A percentile compares a stretch with the other conserved stretches of the same genome.
These are phyloP conservation scores for Hyaloperonospora brassicae DNA, from an alignment of 352 stramenopile species.

Conservation along the genomic window DNA sequence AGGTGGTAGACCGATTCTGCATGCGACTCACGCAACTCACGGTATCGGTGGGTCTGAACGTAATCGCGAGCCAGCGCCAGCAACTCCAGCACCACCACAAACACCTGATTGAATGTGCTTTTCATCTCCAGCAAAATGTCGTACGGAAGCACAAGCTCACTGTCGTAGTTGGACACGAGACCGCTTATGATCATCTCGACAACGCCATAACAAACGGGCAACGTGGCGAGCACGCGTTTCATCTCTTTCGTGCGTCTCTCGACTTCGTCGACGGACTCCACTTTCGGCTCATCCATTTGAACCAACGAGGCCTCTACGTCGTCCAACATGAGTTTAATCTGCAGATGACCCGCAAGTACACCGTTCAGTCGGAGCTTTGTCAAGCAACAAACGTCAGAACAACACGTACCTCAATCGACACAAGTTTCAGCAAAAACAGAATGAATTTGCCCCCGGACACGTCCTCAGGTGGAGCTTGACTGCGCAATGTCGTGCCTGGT, in stretches of 20 bases:
- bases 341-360: slow-evolving; percentile 1
- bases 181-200: slow-evolving; percentile 63
- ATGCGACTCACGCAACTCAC: slow-evolving; percentile 32
- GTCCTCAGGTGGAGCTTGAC: slow-evolving; percentile 37
- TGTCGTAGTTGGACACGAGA: slow-evolving; percentile 46
- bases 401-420: slow-evolving; percentile 59
- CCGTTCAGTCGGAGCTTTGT: neutral
- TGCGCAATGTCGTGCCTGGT: slow-evolving; percentile 43
- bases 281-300: slow-evolving; percentile 49
- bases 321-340: slow-evolving; percentile 84
- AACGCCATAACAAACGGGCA: slow-evolving; percentile 73
- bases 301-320: slow-evolving; percentile 68
- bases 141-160: slow-evolving; percentile 44
- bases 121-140: slow-evolving; percentile 72
- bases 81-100: slow-evolving; percentile 63
- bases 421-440: slow-evolving; percentile 66
- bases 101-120: slow-evolving; percentile 55
- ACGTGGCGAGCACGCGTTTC: slow-evolving; percentile 41
- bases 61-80: slow-evolving; percentile 60
- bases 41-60: slow-evolving; percentile 64
- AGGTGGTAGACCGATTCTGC: slow-evolving; percentile 39
- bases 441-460: slow-evolving; percentile 66
- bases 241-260: slow-evolving; percentile 45
- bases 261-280: slow-evolving; percentile 39
- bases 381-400: neutral